These are phyloP conservation scores for Coniochaeta ligniaria DNA, from an alignment of 2,329 filamentous ascomycete genomes.

Conservation along the genomic window DNA sequence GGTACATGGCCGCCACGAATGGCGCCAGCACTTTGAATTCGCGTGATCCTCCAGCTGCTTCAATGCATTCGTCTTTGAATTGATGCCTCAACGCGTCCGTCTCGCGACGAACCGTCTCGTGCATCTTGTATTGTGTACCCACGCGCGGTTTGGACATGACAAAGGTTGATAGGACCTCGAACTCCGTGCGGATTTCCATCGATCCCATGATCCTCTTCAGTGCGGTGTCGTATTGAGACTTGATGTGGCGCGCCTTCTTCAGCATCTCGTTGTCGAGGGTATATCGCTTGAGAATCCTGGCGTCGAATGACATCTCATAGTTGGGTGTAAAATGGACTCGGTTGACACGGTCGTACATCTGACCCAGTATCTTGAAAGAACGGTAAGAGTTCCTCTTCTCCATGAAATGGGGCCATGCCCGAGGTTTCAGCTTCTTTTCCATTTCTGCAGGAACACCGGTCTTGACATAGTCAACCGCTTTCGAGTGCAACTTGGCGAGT, in stretches of 20 bases:
- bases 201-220: slow-evolving; percentile 79
- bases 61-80: slow-evolving; percentile 60
- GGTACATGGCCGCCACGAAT: slow-evolving; percentile 85
- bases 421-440: slow-evolving; percentile 50
- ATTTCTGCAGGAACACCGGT: slow-evolving; percentile 73
- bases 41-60: slow-evolving; percentile 50
- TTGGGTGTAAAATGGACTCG: slow-evolving; percentile 62
- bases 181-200: slow-evolving; percentile 76
- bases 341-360: slow-evolving; percentile 71
- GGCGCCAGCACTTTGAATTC: slow-evolving; percentile 54
- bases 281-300: slow-evolving; percentile 61
- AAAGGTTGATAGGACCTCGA: slow-evolving; percentile 87
- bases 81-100: slow-evolving; percentile 58
- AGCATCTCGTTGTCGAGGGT: slow-evolving; percentile 47
- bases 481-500: slow-evolving; percentile 76
- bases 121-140: slow-evolving; percentile 74
- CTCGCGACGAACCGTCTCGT: slow-evolving; percentile 72
- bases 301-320: slow-evolving; percentile 69
- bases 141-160: slow-evolving; percentile 67
- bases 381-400: slow-evolving; percentile 59
- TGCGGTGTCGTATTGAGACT: slow-evolving; percentile 68
- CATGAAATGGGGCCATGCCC: slow-evolving; percentile 80
- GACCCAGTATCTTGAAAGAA: slow-evolving; percentile 68
- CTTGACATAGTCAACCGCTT: slow-evolving; percentile 91
- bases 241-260: slow-evolving; percentile 57